Percentiles rank a stretch among this genome's conserved stretches.
phyloP scores from a whole-genome alignment of 805 yeast species.

The Yamadazyma kitorensis region DNA sequence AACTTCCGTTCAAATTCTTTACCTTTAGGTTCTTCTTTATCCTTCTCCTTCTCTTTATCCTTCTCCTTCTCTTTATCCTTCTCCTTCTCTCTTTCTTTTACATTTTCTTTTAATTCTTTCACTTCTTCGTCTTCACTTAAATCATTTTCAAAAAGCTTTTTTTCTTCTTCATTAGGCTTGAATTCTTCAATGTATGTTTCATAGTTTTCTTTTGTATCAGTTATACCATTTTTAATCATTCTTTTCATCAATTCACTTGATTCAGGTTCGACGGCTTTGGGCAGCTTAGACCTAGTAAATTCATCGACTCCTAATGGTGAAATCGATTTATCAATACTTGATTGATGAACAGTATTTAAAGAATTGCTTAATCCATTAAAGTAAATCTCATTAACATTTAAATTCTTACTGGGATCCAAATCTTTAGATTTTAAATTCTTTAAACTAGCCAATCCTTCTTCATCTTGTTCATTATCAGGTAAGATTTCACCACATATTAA shows the following conservation, averaged over 20 bases:
- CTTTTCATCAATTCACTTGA: slow-evolving; percentile 35
- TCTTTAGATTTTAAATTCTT: slow-evolving; percentile 31
- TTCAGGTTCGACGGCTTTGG: slow-evolving; percentile 9
- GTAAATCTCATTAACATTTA: slow-evolving; percentile 36
- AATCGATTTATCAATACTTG: slow-evolving; percentile 10
- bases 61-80: slow-evolving; percentile 3
- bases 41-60: slow-evolving; percentile 7
- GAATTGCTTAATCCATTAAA: slow-evolving; percentile 30
- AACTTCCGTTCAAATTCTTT: not conserved
- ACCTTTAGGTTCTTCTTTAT: slow-evolving; percentile 1
- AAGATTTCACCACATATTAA: slow-evolving; percentile 58
- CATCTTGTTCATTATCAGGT: slow-evolving; percentile 55
- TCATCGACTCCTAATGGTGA: slow-evolving; percentile 15
- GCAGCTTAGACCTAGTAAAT: slow-evolving; percentile 1
- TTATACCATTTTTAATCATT: slow-evolving; percentile 30
- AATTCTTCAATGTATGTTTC: slow-evolving; percentile 10
- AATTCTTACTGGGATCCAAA: slow-evolving; percentile 41
- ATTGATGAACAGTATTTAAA: slow-evolving; percentile 25
- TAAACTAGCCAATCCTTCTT: slow-evolving; percentile 43
- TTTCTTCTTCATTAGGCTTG: slow-evolving; percentile 4
- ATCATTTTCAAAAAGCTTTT: slow-evolving; percentile 33
- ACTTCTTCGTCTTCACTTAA: slow-evolving; percentile 26
- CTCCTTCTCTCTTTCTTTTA: slow-evolving; percentile 3
- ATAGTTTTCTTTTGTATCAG: slow-evolving; percentile 19
- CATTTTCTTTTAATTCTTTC: slow-evolving; percentile 8